Percentiles rank a stretch among this genome's conserved stretches.
Evolutionary conservation across 2,329 filamentous ascomycete genomes (phyloP).

Genomic region (Curvularia verruculosa): DNA sequence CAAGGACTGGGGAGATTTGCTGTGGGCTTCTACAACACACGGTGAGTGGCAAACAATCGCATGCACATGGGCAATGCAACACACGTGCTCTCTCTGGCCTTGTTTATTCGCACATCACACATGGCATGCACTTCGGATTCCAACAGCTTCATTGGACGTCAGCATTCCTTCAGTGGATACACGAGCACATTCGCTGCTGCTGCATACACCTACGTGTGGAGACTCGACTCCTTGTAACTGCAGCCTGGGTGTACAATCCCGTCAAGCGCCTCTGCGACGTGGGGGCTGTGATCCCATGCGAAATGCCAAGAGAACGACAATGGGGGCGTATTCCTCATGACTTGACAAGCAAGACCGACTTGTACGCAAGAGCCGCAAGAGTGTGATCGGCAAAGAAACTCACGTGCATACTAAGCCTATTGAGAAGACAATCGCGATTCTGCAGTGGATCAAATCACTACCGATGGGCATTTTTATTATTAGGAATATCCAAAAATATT

Average conservation of each 20-base stretch:
- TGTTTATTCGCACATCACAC: not conserved
- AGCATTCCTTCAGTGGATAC: not conserved
- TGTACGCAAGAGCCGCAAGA: not conserved
- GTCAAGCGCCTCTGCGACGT: not conserved
- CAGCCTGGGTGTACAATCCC: not conserved
- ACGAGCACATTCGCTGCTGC: not conserved
- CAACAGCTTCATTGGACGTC: not conserved
- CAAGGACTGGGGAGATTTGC: not conserved
- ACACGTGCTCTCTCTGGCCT: not conserved
- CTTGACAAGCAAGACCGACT: not conserved
- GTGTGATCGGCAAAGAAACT: not conserved
- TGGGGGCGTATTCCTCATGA: not conserved
- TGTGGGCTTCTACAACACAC: not conserved
- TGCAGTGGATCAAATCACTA: too few relatives aligned
- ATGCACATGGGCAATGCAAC: not conserved
- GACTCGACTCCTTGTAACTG: not conserved
- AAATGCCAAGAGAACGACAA: not conserved
- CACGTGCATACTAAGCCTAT: not conserved
- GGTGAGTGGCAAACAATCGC: not conserved
- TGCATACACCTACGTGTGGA: not conserved
- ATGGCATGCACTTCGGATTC: not conserved
- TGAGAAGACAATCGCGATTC: not conserved
- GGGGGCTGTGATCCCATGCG: not conserved
- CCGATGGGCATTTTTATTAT: not conserved
- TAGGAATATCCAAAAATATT: not conserved